Evolutionary conservation across 1,284 basidiomycete species (phyloP), one percentile per base, ranked within the genome.

Genomic region (Rhodotorula sp.): DNA sequence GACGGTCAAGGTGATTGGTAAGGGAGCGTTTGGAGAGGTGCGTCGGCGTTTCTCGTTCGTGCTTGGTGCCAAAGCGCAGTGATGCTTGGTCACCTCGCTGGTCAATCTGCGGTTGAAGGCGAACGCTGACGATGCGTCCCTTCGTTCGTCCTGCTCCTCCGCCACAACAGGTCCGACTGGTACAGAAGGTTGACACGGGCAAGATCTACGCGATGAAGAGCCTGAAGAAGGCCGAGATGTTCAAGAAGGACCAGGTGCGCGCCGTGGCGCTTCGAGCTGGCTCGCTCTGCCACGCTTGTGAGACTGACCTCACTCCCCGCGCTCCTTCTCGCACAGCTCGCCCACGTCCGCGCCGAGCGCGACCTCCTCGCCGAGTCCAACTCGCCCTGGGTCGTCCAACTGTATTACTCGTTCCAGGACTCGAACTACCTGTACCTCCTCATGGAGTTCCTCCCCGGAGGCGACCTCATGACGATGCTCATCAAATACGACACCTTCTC

Each of bases 181-280:
- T 96, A 53, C 95, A 98, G 81, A 98, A 99, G 83, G 87, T 89
- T 58, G 95, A 98, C 80, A 98, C 94, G 17, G 94, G 91, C 71
- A 96, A 95, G 83, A 95, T 99, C 67, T 98, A 97, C 79, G 95
- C 95, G 52, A 99, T 99, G 96, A 99, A 99, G 85, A 96, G 93
- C 72, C 82, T 99, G 79, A 89, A 93, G 81, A 99, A 99, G 83
- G 90, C 90, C 63, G 95, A 99, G 82, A 99, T 99, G 95, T 89
- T 99, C 84, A 96, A 98, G 81, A 93, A 96, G 79, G 95, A 99
- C 80, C 93, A 96, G 86, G 92, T 91, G 66, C 68, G 86, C 79
- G 39, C 7, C 52, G 39, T 10, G 36, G 13, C 36, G 36, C 8
- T 39, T 39, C 36, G 36, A 39, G 36, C 36, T 7, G 36, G 36